phyloP scores from a whole-genome alignment of 2,329 filamentous ascomycete species.

The Proliferodiscus dingleyae region DNA sequence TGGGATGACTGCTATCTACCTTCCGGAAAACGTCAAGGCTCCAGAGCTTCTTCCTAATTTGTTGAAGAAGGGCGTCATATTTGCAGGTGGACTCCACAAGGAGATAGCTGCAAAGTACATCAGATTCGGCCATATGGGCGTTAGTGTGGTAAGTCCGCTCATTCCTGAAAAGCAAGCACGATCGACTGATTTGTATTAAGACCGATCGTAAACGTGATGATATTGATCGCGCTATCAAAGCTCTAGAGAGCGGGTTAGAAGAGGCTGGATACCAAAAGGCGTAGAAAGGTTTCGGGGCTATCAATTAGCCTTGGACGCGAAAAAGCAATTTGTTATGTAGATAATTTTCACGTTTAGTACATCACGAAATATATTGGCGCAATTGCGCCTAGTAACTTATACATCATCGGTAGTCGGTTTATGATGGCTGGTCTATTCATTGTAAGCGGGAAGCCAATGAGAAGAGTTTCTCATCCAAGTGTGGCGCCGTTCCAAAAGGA shows the following conservation, averaged over 20 bases:
- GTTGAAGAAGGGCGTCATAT: slow-evolving; percentile 82
- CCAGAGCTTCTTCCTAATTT: slow-evolving; percentile 82
- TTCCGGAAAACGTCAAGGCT: slow-evolving; percentile 77
- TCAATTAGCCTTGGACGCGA: not conserved
- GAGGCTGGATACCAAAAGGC: slow-evolving; percentile 63
- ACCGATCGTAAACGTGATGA: slow-evolving; percentile 75
- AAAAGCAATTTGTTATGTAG: slow-evolving; percentile 10
- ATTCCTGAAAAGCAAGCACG: not conserved
- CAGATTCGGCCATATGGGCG: slow-evolving; percentile 96
- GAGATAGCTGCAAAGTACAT: slow-evolving; percentile 92
- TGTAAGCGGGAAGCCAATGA: too few species aligned
- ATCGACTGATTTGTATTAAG: slow-evolving; percentile 32
- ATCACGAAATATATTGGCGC: slow-evolving; percentile 16
- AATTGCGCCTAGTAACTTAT: slow-evolving; percentile 4
- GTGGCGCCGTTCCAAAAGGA: too few species aligned
- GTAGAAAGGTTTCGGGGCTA: slow-evolving; percentile 11
- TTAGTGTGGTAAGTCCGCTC: slow-evolving; percentile 63
- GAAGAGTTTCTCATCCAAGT: too few species aligned
- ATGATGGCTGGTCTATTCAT: too few species aligned
- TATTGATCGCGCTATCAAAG: slow-evolving; percentile 76
- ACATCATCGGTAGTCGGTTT: not conserved
- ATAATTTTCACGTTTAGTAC: slow-evolving; percentile 9
- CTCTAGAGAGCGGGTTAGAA: slow-evolving; percentile 66
- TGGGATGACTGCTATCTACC: slow-evolving; percentile 96
- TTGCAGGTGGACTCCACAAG: slow-evolving; percentile 93